Evolutionary conservation across 139 green algal species (phyloP), one percentile per base, ranked within the genome.

Genomic region (Asterochloris sp.): DNA sequence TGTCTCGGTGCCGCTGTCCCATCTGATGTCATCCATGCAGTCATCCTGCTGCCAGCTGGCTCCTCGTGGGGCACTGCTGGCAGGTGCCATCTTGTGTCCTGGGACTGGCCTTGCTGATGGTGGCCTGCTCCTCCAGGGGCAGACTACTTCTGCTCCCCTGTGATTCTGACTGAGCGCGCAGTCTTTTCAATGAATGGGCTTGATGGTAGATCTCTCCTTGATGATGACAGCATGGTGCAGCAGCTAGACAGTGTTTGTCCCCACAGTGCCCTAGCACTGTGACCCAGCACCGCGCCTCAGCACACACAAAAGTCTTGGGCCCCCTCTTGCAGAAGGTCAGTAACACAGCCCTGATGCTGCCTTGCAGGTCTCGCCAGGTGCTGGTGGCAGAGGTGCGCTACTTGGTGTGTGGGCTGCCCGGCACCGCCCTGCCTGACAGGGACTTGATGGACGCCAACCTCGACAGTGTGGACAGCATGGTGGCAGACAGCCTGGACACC

Each of bases 381-480:
- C 78, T 92, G 74, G 82, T 63, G 17, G 68, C 47, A 28, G 83
- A 87, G 13, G 24, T 89, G 14, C 82, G 84, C 11, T 66, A 84
- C 27, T 8, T 90, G 29, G 63, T 86, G 13, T 26, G 91, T 62
- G 86, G 83, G n/a, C 68, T 90, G 73, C 89, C 89, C 17, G 89
- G 89, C 12, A 62, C 47, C 11, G 79, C 79, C 6, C 66, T 84
- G 26, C 73, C 84, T 17, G 79, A 78, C 15, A 62, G 47, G 15
- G 29, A 13, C 60, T 61, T 87, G 80, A 47, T 78, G 21, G 28
- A 80, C 1, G 78, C 78, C 23, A 16, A 63, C 13, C 81, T 88
- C 68, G 77, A 78, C 0, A 61, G 76, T 13, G 63, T 88, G 47
- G 26, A 75, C 17, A 68, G 71, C 21, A 87, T 87, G 83, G 61